Percentiles rank a stretch among this genome's conserved stretches.
Conservation (phyloP, 257 asterid species). For the Ligustrum vulgare region DNA sequence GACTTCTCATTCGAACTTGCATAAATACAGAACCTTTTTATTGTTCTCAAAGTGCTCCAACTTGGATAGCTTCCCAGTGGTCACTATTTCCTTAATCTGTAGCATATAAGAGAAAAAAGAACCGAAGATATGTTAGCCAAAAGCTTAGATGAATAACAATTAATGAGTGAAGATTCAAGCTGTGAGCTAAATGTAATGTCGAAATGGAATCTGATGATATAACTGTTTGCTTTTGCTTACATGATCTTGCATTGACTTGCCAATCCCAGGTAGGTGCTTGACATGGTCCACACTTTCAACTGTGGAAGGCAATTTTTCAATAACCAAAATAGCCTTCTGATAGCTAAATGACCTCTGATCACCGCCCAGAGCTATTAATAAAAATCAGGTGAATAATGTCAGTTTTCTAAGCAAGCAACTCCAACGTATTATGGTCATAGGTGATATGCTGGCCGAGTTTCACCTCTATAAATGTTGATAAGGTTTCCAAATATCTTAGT, state of each 20-base stretch:
- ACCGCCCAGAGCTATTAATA: conserved; percentile 77
- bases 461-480: too few relatives aligned
- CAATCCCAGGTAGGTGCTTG: too few relatives aligned
- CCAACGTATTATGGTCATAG: conserved; percentile 16
- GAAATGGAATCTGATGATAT: neutral
- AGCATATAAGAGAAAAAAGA: conserved; percentile 24
- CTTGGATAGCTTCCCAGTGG: too few relatives aligned
- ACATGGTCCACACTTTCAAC: too few relatives aligned
- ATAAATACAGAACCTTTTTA: too few relatives aligned
- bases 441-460: conserved; percentile 5
- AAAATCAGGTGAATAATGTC: conserved; percentile 19
- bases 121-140: conserved; percentile 16
- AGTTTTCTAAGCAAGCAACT: conserved; percentile 23
- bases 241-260: conserved; percentile 80
- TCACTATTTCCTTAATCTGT: conserved; percentile 6
- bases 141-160: conserved; percentile 5
- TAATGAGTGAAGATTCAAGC: conserved; percentile 11
- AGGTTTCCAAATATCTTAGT: too few relatives aligned
- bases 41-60: too few relatives aligned
- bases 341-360: conserved; percentile 95
- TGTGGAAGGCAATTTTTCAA: too few relatives aligned
- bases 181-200: conserved; percentile 8
- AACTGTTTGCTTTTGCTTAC: conserved; percentile 53
- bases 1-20: neutral
- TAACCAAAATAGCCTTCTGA: conserved; percentile 78